A percentile compares a stretch with the other conserved stretches of the same genome.
Conservation (phyloP, 2,329 filamentous ascomycete species). For the Diaporthe sp. region DNA sequence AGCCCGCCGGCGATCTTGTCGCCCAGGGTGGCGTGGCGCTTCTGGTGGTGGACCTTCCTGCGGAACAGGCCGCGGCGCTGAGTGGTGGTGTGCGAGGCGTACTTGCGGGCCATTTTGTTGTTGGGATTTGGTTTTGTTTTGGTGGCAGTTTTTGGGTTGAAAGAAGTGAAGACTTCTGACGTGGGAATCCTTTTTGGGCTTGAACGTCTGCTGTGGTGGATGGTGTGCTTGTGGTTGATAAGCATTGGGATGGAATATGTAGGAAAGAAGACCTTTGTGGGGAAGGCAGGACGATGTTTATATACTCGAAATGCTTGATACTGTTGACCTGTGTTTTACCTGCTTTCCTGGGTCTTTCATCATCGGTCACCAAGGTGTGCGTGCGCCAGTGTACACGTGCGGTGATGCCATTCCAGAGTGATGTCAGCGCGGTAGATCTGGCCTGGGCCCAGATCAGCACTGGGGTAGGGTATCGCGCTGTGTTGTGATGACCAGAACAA, state of each 20-base stretch:
- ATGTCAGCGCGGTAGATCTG: conserved; percentile 24
- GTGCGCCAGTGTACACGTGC: background rate
- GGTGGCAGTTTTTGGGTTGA: conserved; percentile 13
- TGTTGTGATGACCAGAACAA: background rate
- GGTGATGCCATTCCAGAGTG: conserved; percentile 21
- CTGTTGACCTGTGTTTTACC: conserved; percentile 8
- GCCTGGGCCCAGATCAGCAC: conserved; percentile 13
- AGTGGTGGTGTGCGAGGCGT: conserved; percentile 46
- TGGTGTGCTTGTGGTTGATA: background rate
- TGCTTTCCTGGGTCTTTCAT: conserved; percentile 6
- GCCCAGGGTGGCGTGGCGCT: conserved; percentile 76
- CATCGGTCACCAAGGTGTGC: conserved; percentile 15
- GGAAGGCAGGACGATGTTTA: background rate
- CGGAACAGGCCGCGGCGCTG: conserved; percentile 45
- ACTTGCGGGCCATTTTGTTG: conserved; percentile 37
- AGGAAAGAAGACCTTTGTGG: background rate
- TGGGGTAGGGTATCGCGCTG: background rate
- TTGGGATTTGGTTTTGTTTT: background rate
- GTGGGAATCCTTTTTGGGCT: conserved; percentile 21
- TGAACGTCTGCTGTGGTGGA: conserved; percentile 5
- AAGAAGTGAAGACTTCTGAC: conserved; percentile 22
- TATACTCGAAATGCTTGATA: background rate
- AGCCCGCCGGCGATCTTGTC: conserved; percentile 85
- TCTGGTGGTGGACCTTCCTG: conserved; percentile 68
- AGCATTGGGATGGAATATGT: background rate